phyloP scores from a whole-genome alignment of 805 yeast genomes.

The Candida maris region DNA sequence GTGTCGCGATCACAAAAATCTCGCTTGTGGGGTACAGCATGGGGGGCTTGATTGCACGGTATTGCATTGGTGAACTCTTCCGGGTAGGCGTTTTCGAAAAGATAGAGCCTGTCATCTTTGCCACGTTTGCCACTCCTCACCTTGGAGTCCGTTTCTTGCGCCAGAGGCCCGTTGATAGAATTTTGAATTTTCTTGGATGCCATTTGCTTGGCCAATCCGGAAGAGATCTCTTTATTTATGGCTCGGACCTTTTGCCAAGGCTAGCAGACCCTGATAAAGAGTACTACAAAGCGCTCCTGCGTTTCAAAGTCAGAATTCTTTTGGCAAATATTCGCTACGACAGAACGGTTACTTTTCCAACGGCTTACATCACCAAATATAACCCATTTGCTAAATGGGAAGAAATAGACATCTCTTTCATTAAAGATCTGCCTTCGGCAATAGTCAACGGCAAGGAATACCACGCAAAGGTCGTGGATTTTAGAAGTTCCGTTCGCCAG shows the following conservation, averaged over 20 bases:
- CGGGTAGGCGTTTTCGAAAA: slow-evolving; percentile 47
- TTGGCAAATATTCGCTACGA: slow-evolving; percentile 80
- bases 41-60: slow-evolving; percentile 83
- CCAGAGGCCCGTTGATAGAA: slow-evolving; percentile 24
- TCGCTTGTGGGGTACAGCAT: slow-evolving; percentile 85
- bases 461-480: slow-evolving; percentile 50
- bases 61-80: slow-evolving; percentile 57
- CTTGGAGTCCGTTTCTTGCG: slow-evolving; percentile 55
- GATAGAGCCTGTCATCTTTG: slow-evolving; percentile 58
- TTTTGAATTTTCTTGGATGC: slow-evolving; percentile 52
- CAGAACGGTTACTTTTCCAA: slow-evolving; percentile 83
- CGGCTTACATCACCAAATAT: slow-evolving; percentile 68
- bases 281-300: slow-evolving; percentile 52
- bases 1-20: slow-evolving; percentile 43
- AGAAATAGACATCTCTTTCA: slow-evolving; percentile 42
- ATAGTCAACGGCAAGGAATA: slow-evolving; percentile 34
- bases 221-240: slow-evolving; percentile 60
- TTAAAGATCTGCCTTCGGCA: slow-evolving; percentile 42
- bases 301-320: slow-evolving; percentile 54
- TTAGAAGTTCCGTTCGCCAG: slow-evolving; percentile 29
- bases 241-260: slow-evolving; percentile 44
- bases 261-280: slow-evolving; percentile 50
- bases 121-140: slow-evolving; percentile 80
- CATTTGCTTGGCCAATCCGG: slow-evolving; percentile 66
- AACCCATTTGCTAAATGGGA: slow-evolving; percentile 68